Percentiles rank a stretch among this genome's conserved stretches.
phyloP scores from a whole-genome alignment of 768 basidiomycete species.

The Serendipita vermifera region DNA sequence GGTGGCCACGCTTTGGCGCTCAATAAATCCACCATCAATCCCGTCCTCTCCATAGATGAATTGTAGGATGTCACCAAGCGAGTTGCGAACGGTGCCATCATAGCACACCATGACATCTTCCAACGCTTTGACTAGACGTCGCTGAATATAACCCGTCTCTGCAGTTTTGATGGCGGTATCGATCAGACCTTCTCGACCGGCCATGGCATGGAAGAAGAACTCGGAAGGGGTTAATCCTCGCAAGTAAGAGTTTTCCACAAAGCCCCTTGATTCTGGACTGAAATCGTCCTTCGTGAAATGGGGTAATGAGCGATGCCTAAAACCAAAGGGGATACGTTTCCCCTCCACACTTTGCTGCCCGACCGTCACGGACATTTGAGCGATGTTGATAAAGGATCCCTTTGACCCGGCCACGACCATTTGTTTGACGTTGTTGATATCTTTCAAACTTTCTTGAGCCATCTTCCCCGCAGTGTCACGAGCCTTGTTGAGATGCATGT shows the following conservation, averaged over 20 bases:
- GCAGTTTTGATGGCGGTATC: conserved; percentile 99
- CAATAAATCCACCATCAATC: conserved; percentile 97
- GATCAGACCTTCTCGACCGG: conserved; percentile 95
- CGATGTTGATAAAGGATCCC: conserved; percentile 98
- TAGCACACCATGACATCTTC: conserved; percentile 98
- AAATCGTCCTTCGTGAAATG: conserved; percentile 99
- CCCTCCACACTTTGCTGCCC: conserved; percentile 98
- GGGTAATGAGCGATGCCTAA: conserved; percentile 89
- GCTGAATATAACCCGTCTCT: conserved; percentile 98
- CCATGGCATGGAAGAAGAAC: conserved; percentile 99
- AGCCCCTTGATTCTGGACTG: conserved; percentile 93
- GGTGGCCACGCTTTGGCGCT: conserved; percentile 86
- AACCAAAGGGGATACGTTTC: conserved; percentile 95
- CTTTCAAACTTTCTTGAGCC: conserved; percentile 95
- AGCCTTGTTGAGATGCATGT: conserved; percentile 82
- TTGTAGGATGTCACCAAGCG: conserved; percentile 88
- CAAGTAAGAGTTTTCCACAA: conserved; percentile 97
- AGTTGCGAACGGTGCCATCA: conserved; percentile 96
- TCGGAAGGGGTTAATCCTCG: conserved; percentile 95
- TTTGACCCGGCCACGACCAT: conserved; percentile 99
- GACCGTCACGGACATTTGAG: conserved; percentile 99
- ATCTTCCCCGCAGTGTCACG: conserved; percentile 92
- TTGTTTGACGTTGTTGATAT: conserved; percentile 99
- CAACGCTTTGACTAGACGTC: conserved; percentile 92
- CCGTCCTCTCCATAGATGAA: conserved; percentile 98